Evolutionary conservation across 768 basidiomycete species (phyloP), one percentile per base, ranked within the genome.

Genomic region (Rhodotorula graminis): DNA sequence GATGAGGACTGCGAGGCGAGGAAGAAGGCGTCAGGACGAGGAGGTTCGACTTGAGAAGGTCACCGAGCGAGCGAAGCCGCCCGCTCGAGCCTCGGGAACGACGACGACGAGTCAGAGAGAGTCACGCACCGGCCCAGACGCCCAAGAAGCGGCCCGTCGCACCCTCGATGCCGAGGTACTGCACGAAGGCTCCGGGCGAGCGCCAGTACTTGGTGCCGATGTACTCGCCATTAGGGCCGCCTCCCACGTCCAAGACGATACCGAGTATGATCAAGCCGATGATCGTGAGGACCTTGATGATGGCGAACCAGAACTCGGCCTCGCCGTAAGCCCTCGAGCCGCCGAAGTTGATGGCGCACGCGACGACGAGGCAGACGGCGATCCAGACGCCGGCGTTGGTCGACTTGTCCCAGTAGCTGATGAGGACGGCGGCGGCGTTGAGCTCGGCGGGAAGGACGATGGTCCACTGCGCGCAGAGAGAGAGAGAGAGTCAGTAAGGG

Each of bases 131-230:
- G 0, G 86, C 80, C 85, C 85, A 88, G 82, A 84, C 88, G 33
- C 86, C 89, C 29, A 88, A 84, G 85, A 97, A 96, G 37, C 84
- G 86, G 16, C 93, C 93, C 76, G 85, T 86, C 6, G 85, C 71
- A 8, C 94, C 94, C 2, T 42, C 46, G 65, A 83, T 82, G 66
- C 79, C 83, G 23, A 37, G 19, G 61, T 49, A 62, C 61, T 62
- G 61, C 14, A 62, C 61, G 33, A 62, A 62, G 21, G 61, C 61
- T 31, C 61, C 61, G 88, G 79, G 97, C 53, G 15, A 46, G 8
- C 33, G 31, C 56, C 56, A 57, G 60, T 61, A 92, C 47, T 88
- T 84, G 83, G 90, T 90, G 0, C 90, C 89, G 71, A 77, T 75
- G 44, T 90, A 86, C 78, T 92, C 90, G 77, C 82, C 19, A 56